Base-by-base conservation (phyloP, 163 green algal species). In the Dunaliella salina region DNA sequence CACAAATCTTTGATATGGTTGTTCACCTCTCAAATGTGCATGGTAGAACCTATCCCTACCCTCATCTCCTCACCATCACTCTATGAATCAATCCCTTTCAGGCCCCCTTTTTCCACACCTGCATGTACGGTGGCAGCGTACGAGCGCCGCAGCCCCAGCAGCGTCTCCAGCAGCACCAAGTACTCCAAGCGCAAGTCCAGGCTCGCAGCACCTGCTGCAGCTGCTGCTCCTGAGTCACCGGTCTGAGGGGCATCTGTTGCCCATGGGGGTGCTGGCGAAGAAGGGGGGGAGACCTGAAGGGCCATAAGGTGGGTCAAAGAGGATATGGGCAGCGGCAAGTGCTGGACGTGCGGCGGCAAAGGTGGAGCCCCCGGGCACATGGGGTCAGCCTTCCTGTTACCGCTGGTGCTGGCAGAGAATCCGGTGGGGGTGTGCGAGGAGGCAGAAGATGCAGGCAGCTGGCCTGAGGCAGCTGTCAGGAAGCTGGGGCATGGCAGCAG, bases 111-210 rank as follows among this genome's bases (percentile, higher is more conserved):
- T 50, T 50, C 40, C 40, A 50, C 40, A 50, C 40, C 40, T 50
- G 40, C 40, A 8, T 8, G 4, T 50, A 8, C 40, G 8, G 40
- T 50, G 40, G 79, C 32, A 1, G 32, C 22, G 79, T 59, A 82
- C 0, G 79, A 22, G 33, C 79, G 79, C 30, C 79, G 79, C 30
- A 82, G 79, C 32, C 35, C 79, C 1, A 82, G 79, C 79, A 82
- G 32, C 79, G 79, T 82, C 24, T 82, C 79, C 79, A 82, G 79
- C 79, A 82, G 79, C 33, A 82, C 79, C 25, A 82, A 33, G 32
- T 82, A 59, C 79, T 82, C 79, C 79, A 82, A 45, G 32, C 79
- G 79, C 79, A 82, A 33, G 79, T 45, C 35, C 20, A n/a, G 20
- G 13, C 32, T 29, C 26, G 79, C 0, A 26, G 34, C 79, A 15